Base-by-base conservation (phyloP, 495 filamentous ascomycete genomes). In the Penicillium tannophilum region DNA sequence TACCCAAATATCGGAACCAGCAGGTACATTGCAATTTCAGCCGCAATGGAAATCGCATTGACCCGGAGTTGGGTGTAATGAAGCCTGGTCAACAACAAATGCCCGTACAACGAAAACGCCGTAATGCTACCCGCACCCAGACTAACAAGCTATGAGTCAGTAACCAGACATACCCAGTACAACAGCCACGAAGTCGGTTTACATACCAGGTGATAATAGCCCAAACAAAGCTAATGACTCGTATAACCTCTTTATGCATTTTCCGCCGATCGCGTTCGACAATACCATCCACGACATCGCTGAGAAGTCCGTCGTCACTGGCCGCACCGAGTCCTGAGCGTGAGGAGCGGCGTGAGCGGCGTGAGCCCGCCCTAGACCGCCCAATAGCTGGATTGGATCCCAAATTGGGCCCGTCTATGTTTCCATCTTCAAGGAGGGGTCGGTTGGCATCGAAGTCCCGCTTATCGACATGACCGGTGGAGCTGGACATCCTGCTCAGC, bases 81-180 rank as follows among this genome's bases (percentile, higher is more conserved):
- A 54, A 98, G 80, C 53, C 87, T 84, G 44, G 86, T 85, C 64
- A 95, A 88, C 71, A 98, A 89, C 43, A 93, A 78, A 56, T 90
- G 93, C 4, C 88, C 93, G 73, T 97, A 98, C 39, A 98, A 82
- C 4, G 90, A 94, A 79, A 91, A 98, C 19, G 91, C 86, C 6
- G 90, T 90, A 57, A 96, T 86, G 55, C 88, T 92, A 53, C 92
- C 91, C 12, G 89, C 92, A 57, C 88, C 92, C 19, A 97, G 81
- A 62, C 82, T 84, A 59, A 23, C 16, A 52, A 46, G 17, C 54
- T 2, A 44, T 46, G 30, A 0, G 56, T 64, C 11, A 69, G 64
- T 52, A 1, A 31, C 6, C 39, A 24, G 58, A 49, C 6, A 26
- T 19, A 8, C 23, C 12, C 30, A 50, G 45, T 8, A 28, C 17